Conservation (phyloP, 2,329 filamentous ascomycete species). For the Emydomyces testavorans region DNA sequence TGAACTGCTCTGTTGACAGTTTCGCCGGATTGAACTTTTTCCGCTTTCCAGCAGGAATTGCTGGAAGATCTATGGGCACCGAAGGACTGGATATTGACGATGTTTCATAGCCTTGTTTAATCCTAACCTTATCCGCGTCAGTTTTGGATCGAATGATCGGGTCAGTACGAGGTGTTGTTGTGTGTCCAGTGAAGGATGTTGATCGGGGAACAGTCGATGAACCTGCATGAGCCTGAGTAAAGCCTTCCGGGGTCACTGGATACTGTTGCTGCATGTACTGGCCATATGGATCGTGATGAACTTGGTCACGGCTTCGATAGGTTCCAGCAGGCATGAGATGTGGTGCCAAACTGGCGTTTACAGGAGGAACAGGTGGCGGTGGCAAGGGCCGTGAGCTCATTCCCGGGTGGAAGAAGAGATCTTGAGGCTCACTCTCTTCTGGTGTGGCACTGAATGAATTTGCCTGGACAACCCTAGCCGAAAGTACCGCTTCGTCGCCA, state of each 20-base stretch:
- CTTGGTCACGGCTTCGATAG: conserved; percentile 43
- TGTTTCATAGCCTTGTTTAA: conserved; percentile 33
- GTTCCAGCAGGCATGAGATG: conserved; percentile 46
- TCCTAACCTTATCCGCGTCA: conserved; percentile 60
- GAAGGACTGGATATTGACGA: conserved; percentile 26
- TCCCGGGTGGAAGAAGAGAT: conserved; percentile 88
- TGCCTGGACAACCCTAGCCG: conserved; percentile 40
- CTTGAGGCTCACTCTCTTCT: conserved; percentile 62
- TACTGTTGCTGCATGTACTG: conserved; percentile 30
- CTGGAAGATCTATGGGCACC: conserved; percentile 69
- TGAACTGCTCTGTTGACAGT: conserved; percentile 67
- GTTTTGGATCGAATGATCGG: conserved; percentile 87
- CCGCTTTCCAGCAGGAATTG: conserved; percentile 65
- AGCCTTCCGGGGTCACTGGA: conserved; percentile 40
- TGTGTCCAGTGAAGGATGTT: conserved; percentile 72
- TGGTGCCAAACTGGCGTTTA: conserved; percentile 36
- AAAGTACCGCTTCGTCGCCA: conserved; percentile 62
- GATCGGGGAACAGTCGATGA: conserved; percentile 52
- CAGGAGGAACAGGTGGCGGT: conserved; percentile 50
- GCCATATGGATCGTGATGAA: conserved; percentile 28
- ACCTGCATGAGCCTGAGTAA: conserved; percentile 37
- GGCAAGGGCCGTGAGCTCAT: conserved; percentile 51
- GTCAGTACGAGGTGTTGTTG: conserved; percentile 58
- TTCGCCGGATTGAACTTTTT: conserved; percentile 80
- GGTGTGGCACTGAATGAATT: conserved; percentile 52